These are phyloP conservation scores for Nothopassalora personata DNA, from an alignment of 2,329 filamentous ascomycete genomes.

Conservation along the genomic window DNA sequence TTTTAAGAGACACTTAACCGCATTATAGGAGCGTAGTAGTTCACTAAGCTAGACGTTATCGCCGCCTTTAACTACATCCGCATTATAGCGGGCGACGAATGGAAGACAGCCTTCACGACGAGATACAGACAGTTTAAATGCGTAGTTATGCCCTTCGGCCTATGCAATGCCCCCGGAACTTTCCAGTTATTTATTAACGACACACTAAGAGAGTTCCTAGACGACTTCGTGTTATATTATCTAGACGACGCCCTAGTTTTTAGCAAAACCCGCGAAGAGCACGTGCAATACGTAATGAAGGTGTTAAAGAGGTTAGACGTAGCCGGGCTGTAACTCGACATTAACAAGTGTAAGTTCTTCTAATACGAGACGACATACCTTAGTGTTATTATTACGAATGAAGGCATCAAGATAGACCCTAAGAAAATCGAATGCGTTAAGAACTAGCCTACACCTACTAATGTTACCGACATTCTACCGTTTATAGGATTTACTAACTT, in stretches of 20 bases:
- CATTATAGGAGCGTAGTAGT: conserved; percentile 16
- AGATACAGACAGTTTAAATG: conserved; percentile 9
- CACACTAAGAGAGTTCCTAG: conserved; percentile 1
- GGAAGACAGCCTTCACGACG: conserved; percentile 11
- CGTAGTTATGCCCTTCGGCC: conserved; percentile 7
- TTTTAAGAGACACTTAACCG: conserved; percentile 25
- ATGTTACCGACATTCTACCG: conserved; percentile 15
- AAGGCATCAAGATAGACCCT: too few relatives aligned
- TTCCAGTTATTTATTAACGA: conserved; percentile 11
- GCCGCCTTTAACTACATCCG: conserved; percentile 9
- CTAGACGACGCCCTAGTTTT: conserved; percentile 6
- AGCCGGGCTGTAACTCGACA: conserved; percentile 12
- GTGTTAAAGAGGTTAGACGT: conserved; percentile 13
- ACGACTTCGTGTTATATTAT: conserved; percentile 5
- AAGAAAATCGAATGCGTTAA: conserved; percentile 12
- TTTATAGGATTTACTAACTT: conserved; percentile 22
- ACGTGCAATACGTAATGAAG: conserved; percentile 17
- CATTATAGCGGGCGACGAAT: conserved; percentile 5
- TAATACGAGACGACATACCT: conserved; percentile 14
- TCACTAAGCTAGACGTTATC: conserved; percentile 21
- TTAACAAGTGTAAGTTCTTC: conserved; percentile 21
- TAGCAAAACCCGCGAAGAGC: background rate
- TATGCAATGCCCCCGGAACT: conserved; percentile 1
- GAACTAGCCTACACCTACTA: conserved; percentile 11
- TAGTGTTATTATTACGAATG: too few relatives aligned